Evolutionary conservation across 371 early-diverging fungal species (phyloP).

Genomic region (Mortierella sp.): DNA sequence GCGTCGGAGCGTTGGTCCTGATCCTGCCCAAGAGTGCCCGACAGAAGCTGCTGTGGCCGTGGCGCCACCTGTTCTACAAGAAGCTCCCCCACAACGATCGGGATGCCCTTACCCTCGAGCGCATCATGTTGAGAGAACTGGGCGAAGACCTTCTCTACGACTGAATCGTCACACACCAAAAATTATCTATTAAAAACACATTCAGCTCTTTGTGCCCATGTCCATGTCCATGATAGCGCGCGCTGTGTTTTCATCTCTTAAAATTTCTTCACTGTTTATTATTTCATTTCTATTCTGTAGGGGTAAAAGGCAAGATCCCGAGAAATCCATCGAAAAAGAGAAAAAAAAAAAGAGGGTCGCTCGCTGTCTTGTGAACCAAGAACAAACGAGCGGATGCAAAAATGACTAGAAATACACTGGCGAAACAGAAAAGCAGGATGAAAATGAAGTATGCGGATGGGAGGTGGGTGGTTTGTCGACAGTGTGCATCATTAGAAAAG

Average conservation of each 20-base stretch:
- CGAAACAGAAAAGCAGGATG: not conserved
- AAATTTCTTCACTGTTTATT: conserved; percentile 13
- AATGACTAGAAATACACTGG: conserved; percentile 9
- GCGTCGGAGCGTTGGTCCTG: conserved; percentile 5
- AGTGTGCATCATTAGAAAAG: conserved; percentile 61
- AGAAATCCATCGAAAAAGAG: conserved; percentile 4
- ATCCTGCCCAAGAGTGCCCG: conserved; percentile 22
- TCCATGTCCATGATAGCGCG: no score
- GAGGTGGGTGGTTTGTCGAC: conserved; percentile 28
- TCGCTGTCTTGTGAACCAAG: not conserved
- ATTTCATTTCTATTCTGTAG: conserved; percentile 12
- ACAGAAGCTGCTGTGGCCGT: conserved; percentile 15
- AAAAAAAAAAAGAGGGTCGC: not conserved
- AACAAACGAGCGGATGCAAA: not conserved
- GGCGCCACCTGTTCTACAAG: conserved; percentile 24
- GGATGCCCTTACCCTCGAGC: conserved; percentile 17
- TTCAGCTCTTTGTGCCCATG: no score
- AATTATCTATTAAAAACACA: not conserved
- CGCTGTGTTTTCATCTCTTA: not conserved
- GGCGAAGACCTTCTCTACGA: conserved; percentile 36
- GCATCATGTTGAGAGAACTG: conserved; percentile 33
- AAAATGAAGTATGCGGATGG: not conserved
- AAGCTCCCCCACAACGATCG: conserved; percentile 15
- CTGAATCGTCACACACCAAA: not conserved
- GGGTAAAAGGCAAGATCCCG: conserved; percentile 3